Evolutionary conservation across 305 asterid species (phyloP), one percentile per base, ranked within the genome.

Genomic region (Solanum hybrid): DNA sequence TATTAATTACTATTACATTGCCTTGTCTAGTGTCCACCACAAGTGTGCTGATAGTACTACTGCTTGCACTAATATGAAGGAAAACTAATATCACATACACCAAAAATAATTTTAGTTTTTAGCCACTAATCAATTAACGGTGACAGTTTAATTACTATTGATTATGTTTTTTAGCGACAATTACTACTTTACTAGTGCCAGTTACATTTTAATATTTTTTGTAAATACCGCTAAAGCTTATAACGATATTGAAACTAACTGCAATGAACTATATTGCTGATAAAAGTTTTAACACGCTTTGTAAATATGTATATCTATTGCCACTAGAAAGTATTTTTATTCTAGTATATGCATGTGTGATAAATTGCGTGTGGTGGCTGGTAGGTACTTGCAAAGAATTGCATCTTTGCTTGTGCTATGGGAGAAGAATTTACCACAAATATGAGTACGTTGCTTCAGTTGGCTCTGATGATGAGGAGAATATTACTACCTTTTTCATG

Each of bases 381-480:
- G 11, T n/a, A n/a, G 17, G 66, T 80, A 13, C 13, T 40, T 38
- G 69, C 69, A 26, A 24, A 24, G 34, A 31, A 8, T 40, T 24
- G 35, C 85, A 79, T 37, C 7, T 79, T 79, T 40, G 69, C 14
- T 14, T 80, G 6, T 40, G 66, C 3, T 38, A 40, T 27, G 13
- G 37, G 24, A 13, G 86, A 81, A 81, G 26, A 14, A 81, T 14
- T 27, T 81, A 81, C 37, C 71, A 42, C 10, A 81, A 27, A 42
- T 31, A 42, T 27, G 86, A 80, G 86, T 26, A 29, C 10, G 78
- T 72, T 79, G 36, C 14, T 42, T 24, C 9, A 26, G 37, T 81
- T 81, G 86, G 86, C 86, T 81, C 71, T 40, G 71, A 81, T 81
- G 71, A 26, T 81, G 86, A 81, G 36, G 69, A 81, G 71, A 81